These are phyloP conservation scores for Sclerotinia subarctica DNA, from an alignment of 2,329 filamentous ascomycete genomes.

Conservation along the genomic window DNA sequence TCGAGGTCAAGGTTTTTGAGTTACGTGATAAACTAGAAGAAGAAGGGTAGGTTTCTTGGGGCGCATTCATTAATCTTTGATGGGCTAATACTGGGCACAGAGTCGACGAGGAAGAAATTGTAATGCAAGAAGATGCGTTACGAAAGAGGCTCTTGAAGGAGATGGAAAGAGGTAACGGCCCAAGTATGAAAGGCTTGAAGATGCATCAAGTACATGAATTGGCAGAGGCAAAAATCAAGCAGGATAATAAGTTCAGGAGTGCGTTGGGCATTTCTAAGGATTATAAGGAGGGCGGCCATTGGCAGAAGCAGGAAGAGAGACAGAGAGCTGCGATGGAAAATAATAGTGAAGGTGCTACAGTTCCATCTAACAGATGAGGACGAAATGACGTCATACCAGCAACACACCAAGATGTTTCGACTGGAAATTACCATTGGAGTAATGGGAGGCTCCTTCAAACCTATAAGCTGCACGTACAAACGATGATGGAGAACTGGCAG, in stretches of 20 bases:
- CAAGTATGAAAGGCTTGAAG: conserved; percentile 64
- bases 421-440: too few relatives aligned
- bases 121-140: conserved; percentile 65
- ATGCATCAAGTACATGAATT: conserved; percentile 93
- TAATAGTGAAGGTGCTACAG: conserved; percentile 3
- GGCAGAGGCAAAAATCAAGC: conserved; percentile 92
- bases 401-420: background rate
- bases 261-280: conserved; percentile 84
- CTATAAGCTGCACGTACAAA: background rate
- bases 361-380: background rate
- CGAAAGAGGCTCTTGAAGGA: conserved; percentile 56
- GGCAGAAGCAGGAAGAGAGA: conserved; percentile 68
- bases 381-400: background rate
- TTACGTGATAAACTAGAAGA: conserved; percentile 89
- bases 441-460: background rate
- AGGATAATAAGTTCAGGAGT: conserved; percentile 82
- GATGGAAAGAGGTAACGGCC: conserved; percentile 41
- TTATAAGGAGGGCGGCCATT: conserved; percentile 83
- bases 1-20: conserved; percentile 93
- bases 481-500: background rate
- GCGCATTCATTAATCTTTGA: background rate
- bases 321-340: conserved; percentile 19
- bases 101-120: conserved; percentile 87
- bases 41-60: conserved; percentile 58
- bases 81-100: conserved; percentile 42